Base-by-base conservation (phyloP, 352 stramenopile genomes). In the Pythium volutum region DNA sequence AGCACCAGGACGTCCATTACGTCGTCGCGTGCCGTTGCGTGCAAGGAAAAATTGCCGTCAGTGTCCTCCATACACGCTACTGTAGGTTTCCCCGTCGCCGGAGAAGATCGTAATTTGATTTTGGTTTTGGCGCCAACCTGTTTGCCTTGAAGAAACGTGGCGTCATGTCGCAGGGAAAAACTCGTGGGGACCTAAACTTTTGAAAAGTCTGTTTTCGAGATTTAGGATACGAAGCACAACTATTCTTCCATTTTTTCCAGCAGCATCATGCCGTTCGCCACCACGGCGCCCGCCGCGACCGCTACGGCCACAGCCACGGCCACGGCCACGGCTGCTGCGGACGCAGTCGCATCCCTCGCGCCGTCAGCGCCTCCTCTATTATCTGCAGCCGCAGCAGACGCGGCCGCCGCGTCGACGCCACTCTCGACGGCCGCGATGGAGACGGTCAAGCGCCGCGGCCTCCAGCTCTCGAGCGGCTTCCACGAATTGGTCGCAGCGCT, bases 1-100 rank as follows among this genome's bases (percentile, higher is more conserved):
- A 96, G 87, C 26, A 99, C 79, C 75, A 99, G 99, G 2, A 99
- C 95, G 62, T 99, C 96, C 80, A 99, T 99, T n/a, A n/a, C n/a
- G n/a, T n/a, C n/a, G n/a, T n/a, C n/a, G n/a, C n/a, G n/a, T n/a
- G n/a, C n/a, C n/a, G n/a, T n/a, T n/a, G n/a, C n/a, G n/a, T n/a
- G n/a, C n/a, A n/a, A n/a, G n/a, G n/a, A n/a, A n/a, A n/a, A n/a
- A n/a, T n/a, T n/a, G n/a, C n/a, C n/a, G n/a, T n/a, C n/a, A n/a
- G n/a, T n/a, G n/a, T n/a, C n/a, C n/a, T n/a, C n/a, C n/a, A n/a
- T n/a, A n/a, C n/a, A n/a, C n/a, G n/a, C n/a, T n/a, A n/a, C n/a
- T n/a, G n/a, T n/a, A n/a, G n/a, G n/a, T n/a, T n/a, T n/a, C n/a
- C n/a, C n/a, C n/a, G n/a, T n/a, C n/a, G n/a, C n/a, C n/a, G n/a